Evolutionary conservation across 257 asterid genomes (phyloP), one percentile per base, ranked within the genome.

Genomic region (Rauvolfia tetraphylla): DNA sequence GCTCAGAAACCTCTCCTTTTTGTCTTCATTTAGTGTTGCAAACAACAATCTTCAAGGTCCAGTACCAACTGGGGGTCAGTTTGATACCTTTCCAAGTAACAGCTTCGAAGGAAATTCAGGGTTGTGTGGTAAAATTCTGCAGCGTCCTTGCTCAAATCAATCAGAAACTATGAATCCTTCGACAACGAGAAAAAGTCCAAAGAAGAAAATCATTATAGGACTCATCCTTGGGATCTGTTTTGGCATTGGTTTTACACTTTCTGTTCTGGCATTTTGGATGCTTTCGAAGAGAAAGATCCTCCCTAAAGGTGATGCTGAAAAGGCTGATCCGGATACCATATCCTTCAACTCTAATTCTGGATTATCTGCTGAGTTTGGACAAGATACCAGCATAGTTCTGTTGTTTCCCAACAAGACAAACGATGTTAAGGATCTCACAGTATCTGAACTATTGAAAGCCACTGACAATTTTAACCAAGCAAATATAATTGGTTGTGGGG

Each of bases 401-500:
- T 79, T 94, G 91, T 94, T 95, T 78, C 92, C 96, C 7, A 91
- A 82, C 83, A 84, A 83, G 61, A 86, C 81, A 85, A 84, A 84
- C 18, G 88, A 86, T 67, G 78, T 84, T 49, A 86, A 83, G 86
- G 96, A 90, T 75, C 89, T 95, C 79, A 89, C 96, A 4, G 78
- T 93, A 73, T 81, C 83, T 41, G 99, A 95, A 78, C 86, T 95
- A 75, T 42, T 90, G 84, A 89, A 86, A 81, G 99, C 97, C 86
- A 93, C 99, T 7, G 91, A 93, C 78, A 86, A 89, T 81, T 95
- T 95, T 90, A 93, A 85, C 89, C 97, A 92, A 81, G 83, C 92
- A 18, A 92, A 95, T 59, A 95, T 95, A 70, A 81, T 95, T 36
- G 99, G 99, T 44, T 91, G 99, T 78, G 99, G 99, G 44, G 99